phyloP scores from a whole-genome alignment of 1,284 basidiomycete species.

The Moniliophthora roreri region DNA sequence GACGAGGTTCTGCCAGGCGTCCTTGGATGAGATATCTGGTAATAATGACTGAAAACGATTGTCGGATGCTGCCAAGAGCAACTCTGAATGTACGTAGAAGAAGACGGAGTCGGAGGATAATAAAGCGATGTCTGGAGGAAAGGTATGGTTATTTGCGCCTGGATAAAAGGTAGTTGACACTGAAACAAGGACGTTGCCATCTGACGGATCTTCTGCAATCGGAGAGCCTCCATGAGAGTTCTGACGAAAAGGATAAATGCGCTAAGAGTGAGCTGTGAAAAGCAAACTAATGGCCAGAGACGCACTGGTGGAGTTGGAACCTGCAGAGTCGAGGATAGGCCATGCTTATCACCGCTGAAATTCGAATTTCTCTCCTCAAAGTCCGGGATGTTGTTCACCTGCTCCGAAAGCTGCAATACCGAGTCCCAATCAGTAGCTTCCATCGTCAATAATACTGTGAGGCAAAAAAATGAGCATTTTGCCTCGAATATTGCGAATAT shows the following conservation, averaged over 20 bases:
- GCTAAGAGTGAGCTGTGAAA: constrained; percentile 3
- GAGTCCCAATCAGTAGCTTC: constrained; percentile 47
- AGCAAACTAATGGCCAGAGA: constrained; percentile 9
- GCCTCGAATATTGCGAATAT: too few relatives aligned
- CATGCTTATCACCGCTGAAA: constrained; percentile 16
- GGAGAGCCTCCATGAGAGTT: constrained; percentile 53
- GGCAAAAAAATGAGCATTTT: too few relatives aligned
- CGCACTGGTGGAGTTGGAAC: constrained; percentile 70
- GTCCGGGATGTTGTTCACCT: constrained; percentile 25
- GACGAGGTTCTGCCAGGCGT: constrained; percentile 40
- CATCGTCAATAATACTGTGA: constrained; percentile 14
- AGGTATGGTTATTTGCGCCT: constrained; percentile 53
- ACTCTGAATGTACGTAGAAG: constrained; percentile 62
- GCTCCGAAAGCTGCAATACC: constrained; percentile 40
- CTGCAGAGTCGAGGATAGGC: constrained; percentile 28
- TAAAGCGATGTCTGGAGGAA: constrained; percentile 60
- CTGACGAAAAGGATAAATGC: constrained; percentile 28
- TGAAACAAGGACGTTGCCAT: constrained; percentile 54
- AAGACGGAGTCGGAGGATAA: constrained; percentile 74
- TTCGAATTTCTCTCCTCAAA: constrained; percentile 26
- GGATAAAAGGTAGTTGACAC: constrained; percentile 80
- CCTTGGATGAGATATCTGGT: constrained; percentile 32
- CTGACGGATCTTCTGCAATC: constrained; percentile 36
- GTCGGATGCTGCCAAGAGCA: constrained; percentile 48
- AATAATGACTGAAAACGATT: constrained; percentile 56